phyloP scores from a whole-genome alignment of 129 eudicot species.

The Ambrosia artemisiifolia region DNA sequence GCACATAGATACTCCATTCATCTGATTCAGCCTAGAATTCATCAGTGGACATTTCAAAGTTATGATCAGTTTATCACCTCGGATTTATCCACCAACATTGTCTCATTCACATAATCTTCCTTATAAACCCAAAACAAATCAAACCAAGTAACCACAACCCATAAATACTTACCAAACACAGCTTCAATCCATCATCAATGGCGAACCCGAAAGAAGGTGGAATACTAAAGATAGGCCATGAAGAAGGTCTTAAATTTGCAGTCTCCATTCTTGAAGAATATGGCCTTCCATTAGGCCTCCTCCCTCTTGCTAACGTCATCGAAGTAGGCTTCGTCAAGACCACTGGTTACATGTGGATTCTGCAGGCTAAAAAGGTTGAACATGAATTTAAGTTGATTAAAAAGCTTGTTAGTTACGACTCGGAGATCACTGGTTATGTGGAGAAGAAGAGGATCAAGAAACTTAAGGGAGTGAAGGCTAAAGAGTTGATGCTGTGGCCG shows the following conservation, averaged over 20 bases:
- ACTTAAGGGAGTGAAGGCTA: slow-evolving; percentile 66
- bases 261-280: slow-evolving; percentile 47
- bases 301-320: slow-evolving; percentile 56
- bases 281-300: slow-evolving; percentile 57
- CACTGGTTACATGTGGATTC: slow-evolving; percentile 72
- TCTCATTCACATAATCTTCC: slow-evolving; percentile 22
- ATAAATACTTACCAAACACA: background rate
- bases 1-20: too few relatives aligned
- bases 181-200: slow-evolving; percentile 31
- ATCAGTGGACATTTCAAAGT: slow-evolving; percentile 25
- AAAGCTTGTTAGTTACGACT: slow-evolving; percentile 54
- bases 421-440: slow-evolving; percentile 50
- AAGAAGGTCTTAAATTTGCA: slow-evolving; percentile 63
- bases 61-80: slow-evolving; percentile 13
- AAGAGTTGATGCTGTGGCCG: slow-evolving; percentile 74
- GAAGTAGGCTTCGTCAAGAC: slow-evolving; percentile 62
- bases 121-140: background rate
- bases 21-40: background rate
- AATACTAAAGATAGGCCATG: slow-evolving; percentile 48
- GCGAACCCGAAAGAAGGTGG: slow-evolving; percentile 60
- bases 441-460: slow-evolving; percentile 69
- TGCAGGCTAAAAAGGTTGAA: slow-evolving; percentile 49
- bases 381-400: slow-evolving; percentile 56
- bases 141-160: slow-evolving; percentile 22
- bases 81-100: slow-evolving; percentile 33